Base-by-base conservation (phyloP, 78 protist genomes). In the Dictyostelium intermedium region DNA sequence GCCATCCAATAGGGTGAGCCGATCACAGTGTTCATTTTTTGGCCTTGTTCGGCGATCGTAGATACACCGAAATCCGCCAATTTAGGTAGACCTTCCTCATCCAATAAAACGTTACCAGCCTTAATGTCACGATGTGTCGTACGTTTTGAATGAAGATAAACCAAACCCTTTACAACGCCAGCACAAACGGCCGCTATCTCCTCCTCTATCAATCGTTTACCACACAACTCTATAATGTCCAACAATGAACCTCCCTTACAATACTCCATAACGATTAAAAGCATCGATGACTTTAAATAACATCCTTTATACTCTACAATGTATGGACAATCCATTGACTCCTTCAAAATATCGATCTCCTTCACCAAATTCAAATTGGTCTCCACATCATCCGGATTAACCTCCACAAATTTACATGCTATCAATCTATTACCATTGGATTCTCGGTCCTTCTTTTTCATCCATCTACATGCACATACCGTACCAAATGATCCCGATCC, bases 1-100 rank as follows among this genome's bases (percentile, higher is more conserved):
- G 99, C 98, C 98, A 97, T 97, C 99, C 99, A 98, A 95, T 98
- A 98, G 79, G 99, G 99, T 18, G 98, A 97, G 5, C 99, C 99
- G 37, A 97, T 99, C 0, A 98, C 97, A 1, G 98, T 85, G 11
- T 96, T 80, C 82, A 98, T 89, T 84, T 92, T 97, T 43, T 83
- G 84, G 14, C 84, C 82, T 50, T 97, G 98, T 16, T 95, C 95
- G 1, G 83, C 83, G 9, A 87, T 87, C 0, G 93, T 87, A 5
- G 86, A 79, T 20, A 87, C 93, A 79, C 93, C 93, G 9, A 87
- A 87, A 79, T 87, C 93, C 1, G 93, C 93, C 25, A 87, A 53
- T 45, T 87, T 87, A 7, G 93, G 93, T 34, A 87, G n/a, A 45
- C 96, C 96, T 2, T 84, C 91, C 35, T 92, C 96, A 11, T 92